phyloP scores from a whole-genome alignment of 768 basidiomycete genomes.

The Aureoboletus auriporus region DNA sequence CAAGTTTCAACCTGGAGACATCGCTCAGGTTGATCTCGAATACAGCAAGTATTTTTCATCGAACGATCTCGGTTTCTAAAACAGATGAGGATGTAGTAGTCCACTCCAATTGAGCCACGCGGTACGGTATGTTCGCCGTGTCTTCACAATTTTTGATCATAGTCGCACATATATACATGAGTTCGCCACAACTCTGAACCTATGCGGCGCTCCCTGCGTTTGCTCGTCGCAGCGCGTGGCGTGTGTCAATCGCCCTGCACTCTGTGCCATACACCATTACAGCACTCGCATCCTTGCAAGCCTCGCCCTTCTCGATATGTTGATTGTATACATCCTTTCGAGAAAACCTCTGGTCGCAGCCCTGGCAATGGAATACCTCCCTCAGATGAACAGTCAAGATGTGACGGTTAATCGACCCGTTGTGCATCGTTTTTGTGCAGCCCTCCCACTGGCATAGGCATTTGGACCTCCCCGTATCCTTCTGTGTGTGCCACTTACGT shows the following conservation, averaged over 20 bases:
- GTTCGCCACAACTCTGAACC: not conserved
- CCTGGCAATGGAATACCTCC: conserved; percentile 5
- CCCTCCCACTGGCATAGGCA: conserved; percentile 10
- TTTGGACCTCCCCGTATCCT: not conserved
- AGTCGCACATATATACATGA: not conserved
- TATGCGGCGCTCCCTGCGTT: not conserved
- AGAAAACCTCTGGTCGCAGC: conserved; percentile 1
- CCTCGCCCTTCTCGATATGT: not conserved
- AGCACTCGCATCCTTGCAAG: not conserved
- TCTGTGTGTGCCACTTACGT: conserved; percentile 5
- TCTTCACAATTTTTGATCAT: not conserved
- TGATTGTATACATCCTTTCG: conserved; percentile 6
- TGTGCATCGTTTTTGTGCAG: not conserved
- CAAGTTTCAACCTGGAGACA: too few species aligned
- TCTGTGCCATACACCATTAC: not conserved
- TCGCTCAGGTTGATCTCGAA: too few species aligned
- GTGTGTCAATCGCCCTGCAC: not conserved
- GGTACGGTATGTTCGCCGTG: too few species aligned
- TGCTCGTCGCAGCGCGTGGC: not conserved
- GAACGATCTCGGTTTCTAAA: too few species aligned
- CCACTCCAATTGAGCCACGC: too few species aligned
- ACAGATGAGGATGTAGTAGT: too few species aligned
- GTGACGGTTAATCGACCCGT: conserved; percentile 8
- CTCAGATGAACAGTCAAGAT: conserved; percentile 4
- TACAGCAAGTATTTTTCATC: too few species aligned